Base-by-base conservation (phyloP, 768 basidiomycete genomes). In the Suillus sp. region DNA sequence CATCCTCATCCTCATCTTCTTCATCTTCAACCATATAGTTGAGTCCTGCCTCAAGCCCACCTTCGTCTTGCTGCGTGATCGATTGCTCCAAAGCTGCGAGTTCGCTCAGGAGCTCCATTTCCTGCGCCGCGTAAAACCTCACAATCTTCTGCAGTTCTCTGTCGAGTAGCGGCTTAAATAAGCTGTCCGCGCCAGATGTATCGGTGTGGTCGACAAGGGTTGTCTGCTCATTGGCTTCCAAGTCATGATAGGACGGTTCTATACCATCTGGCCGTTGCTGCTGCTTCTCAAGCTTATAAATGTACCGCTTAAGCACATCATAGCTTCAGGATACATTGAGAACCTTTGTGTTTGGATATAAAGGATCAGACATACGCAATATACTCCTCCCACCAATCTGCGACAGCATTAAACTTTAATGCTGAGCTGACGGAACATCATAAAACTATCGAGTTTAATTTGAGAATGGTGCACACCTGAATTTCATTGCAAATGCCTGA, bases 321-420 rank as follows among this genome's bases (percentile, higher is more conserved):
- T 96, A 96, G n/a, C 92, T 93, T 20, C 18, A 35, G 27, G 27
- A 51, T 37, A 47, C 16, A 25, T 16, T 27, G 13, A 40, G 0
- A 20, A 25, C 30, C 48, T 4, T 16, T 7, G 5, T 16, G 30
- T n/a, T 56, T 18, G 57, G 18, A 48, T 7, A 57, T 14, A 18
- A 10, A 2, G n/a, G 42, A 51, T 51, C 42, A 18, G 40, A 84
- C 91, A 65, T 69, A 94, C 88, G 90, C 85, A 51, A 96, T 92
- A 72, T 96, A 96, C 57, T 94, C 89, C 65, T 93, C 91, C 89
- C 90, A 92, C 93, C 93, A 95, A 58, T 96, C 93, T 0, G 93
- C 81, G 30, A 95, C 90, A 3, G 93, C 91, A 68, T 96, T 96
- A 77, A 95, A 95, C 74, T 93, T 92, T 70, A 95, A 83, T 10